Evolutionary conservation across 257 asterid species (phyloP).

Genomic region (Solanum piurae): DNA sequence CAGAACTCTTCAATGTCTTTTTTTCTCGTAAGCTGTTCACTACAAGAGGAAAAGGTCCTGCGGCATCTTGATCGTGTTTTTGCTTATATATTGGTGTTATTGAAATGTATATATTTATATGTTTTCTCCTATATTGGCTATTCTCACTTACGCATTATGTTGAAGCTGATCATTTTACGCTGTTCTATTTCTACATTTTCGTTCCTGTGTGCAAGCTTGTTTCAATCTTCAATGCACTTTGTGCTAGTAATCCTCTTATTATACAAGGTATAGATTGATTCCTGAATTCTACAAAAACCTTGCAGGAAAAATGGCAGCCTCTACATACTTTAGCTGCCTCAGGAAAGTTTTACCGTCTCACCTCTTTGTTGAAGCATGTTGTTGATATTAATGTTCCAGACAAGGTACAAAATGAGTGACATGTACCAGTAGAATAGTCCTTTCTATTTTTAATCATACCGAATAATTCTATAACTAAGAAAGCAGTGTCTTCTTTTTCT

Average conservation of each 20-base stretch:
- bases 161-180: not conserved
- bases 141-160: not conserved
- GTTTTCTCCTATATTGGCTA: not conserved
- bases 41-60: conserved; percentile 51
- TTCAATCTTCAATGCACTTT: not conserved
- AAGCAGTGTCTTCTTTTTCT: not conserved
- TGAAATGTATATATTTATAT: not conserved
- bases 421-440: not conserved
- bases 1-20: conserved; percentile 1
- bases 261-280: conserved; percentile 6
- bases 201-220: not conserved
- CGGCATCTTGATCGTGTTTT: conserved; percentile 46
- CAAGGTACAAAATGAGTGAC: conserved; percentile 38
- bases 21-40: conserved; percentile 46
- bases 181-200: not conserved
- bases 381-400: conserved; percentile 58
- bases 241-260: not conserved
- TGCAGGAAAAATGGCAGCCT: conserved; percentile 88
- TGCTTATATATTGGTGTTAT: not conserved
- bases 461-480: conserved; percentile 4
- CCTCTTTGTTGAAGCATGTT: conserved; percentile 56
- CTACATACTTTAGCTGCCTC: conserved; percentile 81
- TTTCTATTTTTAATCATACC: not conserved
- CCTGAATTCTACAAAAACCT: not conserved
- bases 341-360: conserved; percentile 67